Conservation (phyloP, 441 rosid genomes). For the Isatis lusitanica region DNA sequence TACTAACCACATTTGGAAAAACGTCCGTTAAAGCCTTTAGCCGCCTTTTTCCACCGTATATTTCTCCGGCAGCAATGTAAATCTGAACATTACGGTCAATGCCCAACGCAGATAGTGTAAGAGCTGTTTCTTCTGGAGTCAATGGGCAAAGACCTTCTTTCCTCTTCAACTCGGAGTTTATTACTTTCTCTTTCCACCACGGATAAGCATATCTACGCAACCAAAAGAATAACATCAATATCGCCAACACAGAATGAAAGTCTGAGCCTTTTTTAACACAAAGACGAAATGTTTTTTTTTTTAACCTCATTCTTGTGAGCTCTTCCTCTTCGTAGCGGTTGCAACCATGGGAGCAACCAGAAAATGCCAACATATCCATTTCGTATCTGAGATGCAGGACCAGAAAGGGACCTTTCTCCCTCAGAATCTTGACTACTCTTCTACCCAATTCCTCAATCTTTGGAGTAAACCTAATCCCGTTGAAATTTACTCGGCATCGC, state of each 20-base stretch:
- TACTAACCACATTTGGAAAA: slow-evolving; percentile 76
- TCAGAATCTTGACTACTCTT: slow-evolving; percentile 70
- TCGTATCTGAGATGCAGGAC: slow-evolving; percentile 92
- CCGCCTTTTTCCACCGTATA: slow-evolving; percentile 80
- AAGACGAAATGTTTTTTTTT: not conserved
- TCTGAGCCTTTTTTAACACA: not conserved
- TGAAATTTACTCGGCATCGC: slow-evolving; percentile 83
- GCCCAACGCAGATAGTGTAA: slow-evolving; percentile 73
- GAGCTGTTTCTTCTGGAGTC: slow-evolving; percentile 95
- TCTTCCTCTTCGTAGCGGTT: slow-evolving; percentile 78
- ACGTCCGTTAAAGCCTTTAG: slow-evolving; percentile 66
- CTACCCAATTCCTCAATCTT: slow-evolving; percentile 90
- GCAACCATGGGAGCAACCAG: slow-evolving; percentile 93
- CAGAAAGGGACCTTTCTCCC: slow-evolving; percentile 75
- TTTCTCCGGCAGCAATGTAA: slow-evolving; percentile 91
- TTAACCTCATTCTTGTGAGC: slow-evolving; percentile 84
- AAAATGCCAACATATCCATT: slow-evolving; percentile 97
- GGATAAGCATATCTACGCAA: slow-evolving; percentile 85
- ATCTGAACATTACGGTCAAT: slow-evolving; percentile 76
- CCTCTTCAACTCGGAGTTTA: slow-evolving; percentile 80
- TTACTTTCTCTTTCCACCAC: slow-evolving; percentile 95
- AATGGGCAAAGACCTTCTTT: slow-evolving; percentile 92
- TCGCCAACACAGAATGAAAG: not conserved
- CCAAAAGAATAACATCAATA: slow-evolving; percentile 5
- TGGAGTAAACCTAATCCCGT: slow-evolving; percentile 77